phyloP scores from a whole-genome alignment of 179 eudicot species.

The Spergularia azorica region DNA sequence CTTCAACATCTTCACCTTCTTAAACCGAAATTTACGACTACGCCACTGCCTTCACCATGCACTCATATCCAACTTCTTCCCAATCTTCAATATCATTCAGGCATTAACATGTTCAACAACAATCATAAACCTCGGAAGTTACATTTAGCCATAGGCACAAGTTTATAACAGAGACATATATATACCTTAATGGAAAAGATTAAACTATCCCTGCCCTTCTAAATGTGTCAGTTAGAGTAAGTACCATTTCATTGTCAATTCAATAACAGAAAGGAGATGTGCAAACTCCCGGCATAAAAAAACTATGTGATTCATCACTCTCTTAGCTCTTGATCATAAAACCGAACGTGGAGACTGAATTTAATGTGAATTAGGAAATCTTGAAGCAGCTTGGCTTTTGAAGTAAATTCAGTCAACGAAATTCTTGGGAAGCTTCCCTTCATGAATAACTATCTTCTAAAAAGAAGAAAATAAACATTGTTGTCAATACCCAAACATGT shows the following conservation, averaged over 20 bases:
- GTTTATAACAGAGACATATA: slow-evolving; percentile 20
- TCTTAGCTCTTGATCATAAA: slow-evolving; percentile 9
- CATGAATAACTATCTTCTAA: slow-evolving; percentile 5
- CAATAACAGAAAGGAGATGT: not conserved
- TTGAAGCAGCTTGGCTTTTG: not conserved
- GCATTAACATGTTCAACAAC: slow-evolving; percentile 57
- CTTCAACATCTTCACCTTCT: too few species aligned
- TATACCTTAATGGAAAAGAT: not conserved
- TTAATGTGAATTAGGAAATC: not conserved
- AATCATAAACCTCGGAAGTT: slow-evolving; percentile 57
- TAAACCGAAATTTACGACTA: too few species aligned
- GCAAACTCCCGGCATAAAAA: not conserved
- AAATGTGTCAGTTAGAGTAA: not conserved
- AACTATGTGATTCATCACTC: not conserved
- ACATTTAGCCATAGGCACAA: slow-evolving; percentile 31
- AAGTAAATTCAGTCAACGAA: not conserved
- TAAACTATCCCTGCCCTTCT: not conserved
- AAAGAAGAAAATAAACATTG: slow-evolving; percentile 17
- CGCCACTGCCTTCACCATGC: slow-evolving; percentile 41
- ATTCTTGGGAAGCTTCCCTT: slow-evolving; percentile 6
- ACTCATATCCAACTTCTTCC: slow-evolving; percentile 49
- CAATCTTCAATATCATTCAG: slow-evolving; percentile 62
- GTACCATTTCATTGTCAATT: not conserved
- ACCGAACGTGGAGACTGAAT: slow-evolving; percentile 3
- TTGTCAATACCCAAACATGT: not conserved